phyloP scores from a whole-genome alignment of 2,329 filamentous ascomycete genomes.

The Colletotrichum spinosum region DNA sequence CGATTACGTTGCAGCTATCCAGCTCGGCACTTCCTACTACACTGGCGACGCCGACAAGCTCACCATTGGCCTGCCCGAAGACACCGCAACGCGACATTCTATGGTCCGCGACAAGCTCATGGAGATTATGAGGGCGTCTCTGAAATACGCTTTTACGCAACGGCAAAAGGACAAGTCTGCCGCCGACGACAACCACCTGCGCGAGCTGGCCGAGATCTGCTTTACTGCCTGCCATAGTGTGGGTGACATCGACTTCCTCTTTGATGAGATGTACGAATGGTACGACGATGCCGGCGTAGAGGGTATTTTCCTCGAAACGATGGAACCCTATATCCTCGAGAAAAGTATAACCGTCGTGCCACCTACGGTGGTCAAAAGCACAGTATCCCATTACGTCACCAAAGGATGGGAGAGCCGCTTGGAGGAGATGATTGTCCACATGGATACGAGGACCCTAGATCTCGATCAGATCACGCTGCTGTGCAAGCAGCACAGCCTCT shows the following conservation, averaged over 20 bases:
- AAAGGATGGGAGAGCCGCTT: slow-evolving; percentile 81
- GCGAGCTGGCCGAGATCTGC: slow-evolving; percentile 83
- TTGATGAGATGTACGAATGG: slow-evolving; percentile 90
- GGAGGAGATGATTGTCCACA: slow-evolving; percentile 94
- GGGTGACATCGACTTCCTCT: slow-evolving; percentile 83
- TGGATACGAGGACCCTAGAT: slow-evolving; percentile 91
- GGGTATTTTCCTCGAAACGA: slow-evolving; percentile 84
- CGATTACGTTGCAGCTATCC: slow-evolving; percentile 93
- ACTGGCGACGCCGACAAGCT: slow-evolving; percentile 92
- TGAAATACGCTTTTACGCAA: slow-evolving; percentile 87
- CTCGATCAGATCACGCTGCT: slow-evolving; percentile 91
- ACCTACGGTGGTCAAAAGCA: slow-evolving; percentile 84
- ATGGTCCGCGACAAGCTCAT: slow-evolving; percentile 90
- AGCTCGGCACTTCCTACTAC: slow-evolving; percentile 92
- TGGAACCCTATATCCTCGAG: slow-evolving; percentile 90
- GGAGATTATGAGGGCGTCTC: slow-evolving; percentile 92
- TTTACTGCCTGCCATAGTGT: slow-evolving; percentile 87
- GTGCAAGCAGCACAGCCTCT: slow-evolving; percentile 91
- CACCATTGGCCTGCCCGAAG: slow-evolving; percentile 92
- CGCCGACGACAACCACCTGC: slow-evolving; percentile 70
- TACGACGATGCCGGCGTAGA: slow-evolving; percentile 82
- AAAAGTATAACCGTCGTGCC: slow-evolving; percentile 80
- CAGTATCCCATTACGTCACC: slow-evolving; percentile 84
- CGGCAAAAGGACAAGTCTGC: slow-evolving; percentile 61
- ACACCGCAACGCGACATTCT: slow-evolving; percentile 77